Conservation (phyloP, 441 rosid genomes). For the Capsella rubella region DNA sequence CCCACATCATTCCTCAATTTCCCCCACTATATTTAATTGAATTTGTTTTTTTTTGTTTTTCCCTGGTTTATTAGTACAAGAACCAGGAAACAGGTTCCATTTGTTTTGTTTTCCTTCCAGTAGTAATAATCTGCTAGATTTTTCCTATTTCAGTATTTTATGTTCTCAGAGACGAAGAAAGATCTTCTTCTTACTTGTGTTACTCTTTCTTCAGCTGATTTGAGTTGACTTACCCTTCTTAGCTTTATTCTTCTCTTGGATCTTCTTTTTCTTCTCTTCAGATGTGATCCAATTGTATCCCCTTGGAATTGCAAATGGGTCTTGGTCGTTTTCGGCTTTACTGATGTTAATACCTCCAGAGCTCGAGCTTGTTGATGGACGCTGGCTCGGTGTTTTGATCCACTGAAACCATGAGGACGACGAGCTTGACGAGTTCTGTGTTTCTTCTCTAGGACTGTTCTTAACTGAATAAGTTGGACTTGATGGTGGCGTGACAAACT, state of each 20-base stretch:
- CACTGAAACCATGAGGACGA: conserved; percentile 99
- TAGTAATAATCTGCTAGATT: conserved; percentile 39
- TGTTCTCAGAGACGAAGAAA: conserved; percentile 26
- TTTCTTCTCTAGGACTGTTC: conserved; percentile 64
- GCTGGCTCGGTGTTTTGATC: conserved; percentile 88
- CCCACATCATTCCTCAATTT: conserved; percentile 23
- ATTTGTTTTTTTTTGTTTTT: not conserved
- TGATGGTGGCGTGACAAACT: conserved; percentile 94
- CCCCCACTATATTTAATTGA: conserved; percentile 38
- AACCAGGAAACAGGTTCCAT: conserved; percentile 27
- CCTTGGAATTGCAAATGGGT: conserved; percentile 82
- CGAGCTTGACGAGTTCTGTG: conserved; percentile 54
- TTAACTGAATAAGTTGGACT: conserved; percentile 67
- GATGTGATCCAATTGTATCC: conserved; percentile 91
- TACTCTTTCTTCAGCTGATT: conserved; percentile 34
- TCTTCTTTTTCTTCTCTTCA: conserved; percentile 95
- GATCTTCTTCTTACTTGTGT: conserved; percentile 38
- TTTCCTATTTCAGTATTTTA: conserved; percentile 37
- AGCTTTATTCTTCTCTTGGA: conserved; percentile 89
- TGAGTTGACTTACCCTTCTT: conserved; percentile 57
- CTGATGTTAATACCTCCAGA: conserved; percentile 35
- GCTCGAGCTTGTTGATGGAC: conserved; percentile 63
- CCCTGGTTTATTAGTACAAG: conserved; percentile 40
- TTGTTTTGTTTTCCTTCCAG: not conserved
- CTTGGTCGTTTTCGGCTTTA: conserved; percentile 71